Conservation (phyloP, 176 grass and related monocot genomes). For the Leersia perrieri region DNA sequence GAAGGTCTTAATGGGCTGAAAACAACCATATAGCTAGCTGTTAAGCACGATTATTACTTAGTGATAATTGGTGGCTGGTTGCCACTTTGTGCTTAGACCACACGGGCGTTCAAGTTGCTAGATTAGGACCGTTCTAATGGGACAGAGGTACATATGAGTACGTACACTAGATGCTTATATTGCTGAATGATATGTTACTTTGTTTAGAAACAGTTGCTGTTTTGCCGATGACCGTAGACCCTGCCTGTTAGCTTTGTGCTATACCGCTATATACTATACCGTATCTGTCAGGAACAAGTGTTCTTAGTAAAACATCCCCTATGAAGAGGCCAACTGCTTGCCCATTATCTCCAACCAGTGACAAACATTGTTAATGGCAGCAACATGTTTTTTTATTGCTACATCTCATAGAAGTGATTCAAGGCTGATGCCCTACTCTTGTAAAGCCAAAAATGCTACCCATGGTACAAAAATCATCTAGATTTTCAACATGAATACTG, state of each 20-base stretch:
- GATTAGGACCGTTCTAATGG: neutral
- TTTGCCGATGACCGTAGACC: too few species aligned
- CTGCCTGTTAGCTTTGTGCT: neutral
- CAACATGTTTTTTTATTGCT: neutral
- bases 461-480: too few species aligned
- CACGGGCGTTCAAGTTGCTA: neutral
- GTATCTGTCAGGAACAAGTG: neutral
- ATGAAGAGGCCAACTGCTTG: neutral
- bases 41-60: too few species aligned
- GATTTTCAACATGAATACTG: too few species aligned
- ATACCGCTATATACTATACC: too few species aligned
- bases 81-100: neutral
- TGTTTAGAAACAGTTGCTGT: neutral
- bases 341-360: neutral
- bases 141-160: neutral
- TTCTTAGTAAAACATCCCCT: neutral
- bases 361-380: neutral
- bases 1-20: too few species aligned
- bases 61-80: neutral
- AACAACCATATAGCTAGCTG: too few species aligned
- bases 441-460: neutral
- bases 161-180: neutral
- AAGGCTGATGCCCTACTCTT: neutral
- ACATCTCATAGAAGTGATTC: neutral
- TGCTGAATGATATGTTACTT: neutral